Base-by-base conservation (phyloP, 805 yeast species). In the Candida khao-thaluensis region DNA sequence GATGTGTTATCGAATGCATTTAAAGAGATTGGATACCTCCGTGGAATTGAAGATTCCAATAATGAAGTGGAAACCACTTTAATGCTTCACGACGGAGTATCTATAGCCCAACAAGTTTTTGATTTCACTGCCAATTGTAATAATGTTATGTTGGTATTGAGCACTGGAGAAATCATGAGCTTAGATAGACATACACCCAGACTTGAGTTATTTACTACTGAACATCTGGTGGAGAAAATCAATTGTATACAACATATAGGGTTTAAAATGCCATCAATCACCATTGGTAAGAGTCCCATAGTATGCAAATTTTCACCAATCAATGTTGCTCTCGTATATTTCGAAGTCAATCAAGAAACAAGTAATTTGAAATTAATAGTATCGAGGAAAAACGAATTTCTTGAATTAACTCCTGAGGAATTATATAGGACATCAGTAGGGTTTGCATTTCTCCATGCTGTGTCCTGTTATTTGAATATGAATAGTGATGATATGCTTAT, bases 401-500 rank as follows among this genome's bases (percentile, higher is more conserved):
- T 36, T 6, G 56, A 48, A 2, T 27, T 47, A 1, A 37, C 60
- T 3, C 51, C 62, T 0, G 67, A 68, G 3, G 62, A 65, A 10
- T 41, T 71, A 28, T 56, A 62, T n/a, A 49, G 70, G 2, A 60
- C 77, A 1, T 72, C 85, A 0, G 79, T 77, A 1, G 81, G 78
- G 0, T 59, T 86, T 36, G 86, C 95, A 0, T 68, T 74, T 20
- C 62, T 79, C 5, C 88, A 85, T 56, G 78, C 93, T 0, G 71
- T 74, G 39, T 77, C 89, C 0, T 85, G 90, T 49, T 85, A 81
- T 57, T 71, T 80, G 33, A 82, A 76, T 37, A 64, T 77, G 7
- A 74, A 77, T 40, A 72, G 82, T 3, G 95, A 87, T 51, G 96
- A 88, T 49, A 57, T 88, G 38, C 62, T 83, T 26, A 72, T 76